Evolutionary conservation across 2,329 filamentous ascomycete species (phyloP).

Genomic region (Colletotrichum scovillei): DNA sequence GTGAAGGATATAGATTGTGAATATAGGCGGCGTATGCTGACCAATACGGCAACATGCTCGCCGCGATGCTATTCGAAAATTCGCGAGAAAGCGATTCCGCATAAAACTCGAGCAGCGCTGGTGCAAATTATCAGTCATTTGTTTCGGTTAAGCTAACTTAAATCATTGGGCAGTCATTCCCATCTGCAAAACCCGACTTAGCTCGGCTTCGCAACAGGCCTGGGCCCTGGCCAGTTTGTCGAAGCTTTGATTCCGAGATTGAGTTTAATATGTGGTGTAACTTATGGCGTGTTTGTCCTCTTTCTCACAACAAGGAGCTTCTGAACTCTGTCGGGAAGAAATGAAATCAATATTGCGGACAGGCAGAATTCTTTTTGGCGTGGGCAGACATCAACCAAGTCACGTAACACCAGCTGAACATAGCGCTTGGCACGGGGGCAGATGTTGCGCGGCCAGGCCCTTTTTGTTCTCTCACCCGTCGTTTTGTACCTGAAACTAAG

Average conservation of each 20-base stretch:
- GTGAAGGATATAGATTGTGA: no score
- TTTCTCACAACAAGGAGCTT: not conserved
- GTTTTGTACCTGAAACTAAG: conserved; percentile 17
- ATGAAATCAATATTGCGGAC: not conserved
- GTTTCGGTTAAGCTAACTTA: not conserved
- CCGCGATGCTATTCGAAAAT: not conserved
- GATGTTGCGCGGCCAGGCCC: not conserved
- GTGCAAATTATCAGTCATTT: not conserved
- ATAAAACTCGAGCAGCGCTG: not conserved
- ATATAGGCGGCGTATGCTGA: no score
- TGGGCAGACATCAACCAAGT: not conserved
- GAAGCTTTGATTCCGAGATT: not conserved
- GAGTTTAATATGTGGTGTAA: not conserved
- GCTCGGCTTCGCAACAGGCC: not conserved
- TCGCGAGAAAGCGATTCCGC: not conserved
- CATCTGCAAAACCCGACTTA: not conserved
- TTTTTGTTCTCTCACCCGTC: not conserved
- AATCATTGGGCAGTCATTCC: not conserved
- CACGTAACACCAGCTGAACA: not conserved
- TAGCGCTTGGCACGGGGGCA: not conserved
- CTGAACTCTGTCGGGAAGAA: not conserved
- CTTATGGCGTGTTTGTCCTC: not conserved
- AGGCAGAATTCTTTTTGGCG: not conserved
- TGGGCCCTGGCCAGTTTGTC: not conserved
- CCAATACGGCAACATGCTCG: not conserved